Evolutionary conservation across 768 basidiomycete genomes (phyloP).

Genomic region (Lentinus brumalis): DNA sequence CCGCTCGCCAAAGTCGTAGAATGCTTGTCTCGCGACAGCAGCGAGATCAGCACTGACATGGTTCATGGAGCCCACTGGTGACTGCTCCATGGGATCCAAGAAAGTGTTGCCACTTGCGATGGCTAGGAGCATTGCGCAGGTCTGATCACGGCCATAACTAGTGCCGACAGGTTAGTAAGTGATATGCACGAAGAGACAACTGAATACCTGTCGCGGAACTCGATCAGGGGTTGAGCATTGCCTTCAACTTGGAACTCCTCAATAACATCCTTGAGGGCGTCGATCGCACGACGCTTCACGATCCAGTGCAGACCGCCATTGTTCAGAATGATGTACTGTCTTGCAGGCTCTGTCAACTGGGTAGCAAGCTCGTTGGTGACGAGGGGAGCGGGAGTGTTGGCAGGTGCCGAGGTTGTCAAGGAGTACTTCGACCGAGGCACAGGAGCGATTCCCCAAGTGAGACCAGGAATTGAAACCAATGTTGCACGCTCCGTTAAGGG

Average conservation of each 20-base stretch:
- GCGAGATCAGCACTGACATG: constrained; percentile 63
- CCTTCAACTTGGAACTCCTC: constrained; percentile 81
- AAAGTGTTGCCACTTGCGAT: constrained; percentile 86
- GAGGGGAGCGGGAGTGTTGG: constrained; percentile 47
- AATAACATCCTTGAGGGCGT: constrained; percentile 79
- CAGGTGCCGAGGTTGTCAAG: constrained; percentile 33
- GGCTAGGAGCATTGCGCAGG: constrained; percentile 88
- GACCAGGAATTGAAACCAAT: constrained; percentile 75
- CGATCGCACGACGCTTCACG: constrained; percentile 79
- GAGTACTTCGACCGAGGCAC: constrained; percentile 39
- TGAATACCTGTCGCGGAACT: constrained; percentile 78
- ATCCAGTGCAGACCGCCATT: constrained; percentile 85
- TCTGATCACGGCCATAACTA: constrained; percentile 91
- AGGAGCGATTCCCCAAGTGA: constrained; percentile 81
- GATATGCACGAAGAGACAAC: background rate
- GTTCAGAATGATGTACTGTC: constrained; percentile 85
- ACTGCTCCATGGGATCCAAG: constrained; percentile 58
- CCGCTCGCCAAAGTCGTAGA: constrained; percentile 84
- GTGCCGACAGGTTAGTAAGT: background rate
- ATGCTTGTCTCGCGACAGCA: constrained; percentile 77
- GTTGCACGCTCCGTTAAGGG: constrained; percentile 79
- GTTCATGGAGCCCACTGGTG: constrained; percentile 46
- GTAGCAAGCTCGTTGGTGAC: constrained; percentile 79
- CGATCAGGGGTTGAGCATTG: constrained; percentile 75
- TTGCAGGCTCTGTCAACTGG: constrained; percentile 73